Conservation (phyloP, 2,329 filamentous ascomycete genomes). For the Fusarium subtropicale region DNA sequence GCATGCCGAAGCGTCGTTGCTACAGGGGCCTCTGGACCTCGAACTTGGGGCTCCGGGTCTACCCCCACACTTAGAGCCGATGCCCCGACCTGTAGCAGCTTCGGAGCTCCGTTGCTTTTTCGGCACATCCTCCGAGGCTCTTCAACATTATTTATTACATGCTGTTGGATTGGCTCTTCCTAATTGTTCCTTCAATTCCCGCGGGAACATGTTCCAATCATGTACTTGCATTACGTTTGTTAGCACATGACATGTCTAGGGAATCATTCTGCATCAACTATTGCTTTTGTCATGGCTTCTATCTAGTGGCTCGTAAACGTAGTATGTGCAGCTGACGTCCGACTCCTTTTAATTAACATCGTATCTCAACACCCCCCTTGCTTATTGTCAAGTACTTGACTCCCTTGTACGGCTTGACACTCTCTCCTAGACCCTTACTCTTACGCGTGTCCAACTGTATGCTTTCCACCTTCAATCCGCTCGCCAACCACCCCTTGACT, state of each 20-base stretch:
- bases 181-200: slow-evolving; percentile 30
- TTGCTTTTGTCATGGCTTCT: slow-evolving; percentile 19
- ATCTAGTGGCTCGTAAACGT: slow-evolving; percentile 19
- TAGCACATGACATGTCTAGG: background rate
- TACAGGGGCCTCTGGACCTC: background rate
- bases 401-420: slow-evolving; percentile 95
- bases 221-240: slow-evolving; percentile 12
- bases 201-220: slow-evolving; percentile 24
- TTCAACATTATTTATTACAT: slow-evolving; percentile 2
- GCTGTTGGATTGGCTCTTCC: slow-evolving; percentile 18
- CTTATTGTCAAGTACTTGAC: slow-evolving; percentile 94
- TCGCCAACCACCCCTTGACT: slow-evolving; percentile 75
- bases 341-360: slow-evolving; percentile 58
- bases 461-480: slow-evolving; percentile 75
- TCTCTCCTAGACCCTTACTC: slow-evolving; percentile 86
- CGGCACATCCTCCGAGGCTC: slow-evolving; percentile 30
- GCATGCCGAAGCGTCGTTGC: slow-evolving; percentile 19
- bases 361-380: slow-evolving; percentile 72
- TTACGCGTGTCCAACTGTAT: slow-evolving; percentile 79
- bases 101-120: slow-evolving; percentile 45
- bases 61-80: slow-evolving; percentile 46
- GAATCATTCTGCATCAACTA: background rate
- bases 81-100: slow-evolving; percentile 42
- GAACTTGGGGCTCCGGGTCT: slow-evolving; percentile 17
- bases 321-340: slow-evolving; percentile 1